Evolutionary conservation across 345 rosid genomes (phyloP).

Genomic region (Citrus reticulata): DNA sequence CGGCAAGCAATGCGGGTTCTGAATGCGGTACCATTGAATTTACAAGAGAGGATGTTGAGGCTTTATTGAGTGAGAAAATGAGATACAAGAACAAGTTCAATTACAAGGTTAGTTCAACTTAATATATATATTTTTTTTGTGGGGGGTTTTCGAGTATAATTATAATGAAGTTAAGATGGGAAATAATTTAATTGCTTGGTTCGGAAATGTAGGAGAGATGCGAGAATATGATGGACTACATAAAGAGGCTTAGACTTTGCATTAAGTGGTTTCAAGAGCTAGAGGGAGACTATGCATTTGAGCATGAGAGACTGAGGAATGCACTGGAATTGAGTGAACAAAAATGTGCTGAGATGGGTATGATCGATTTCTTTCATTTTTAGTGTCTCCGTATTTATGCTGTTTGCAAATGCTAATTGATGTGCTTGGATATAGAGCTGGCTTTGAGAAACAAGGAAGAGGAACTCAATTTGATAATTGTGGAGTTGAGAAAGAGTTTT

Average conservation of each 20-base stretch:
- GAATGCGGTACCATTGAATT: conserved; percentile 57
- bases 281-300: conserved; percentile 73
- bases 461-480: conserved; percentile 83
- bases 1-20: conserved; percentile 58
- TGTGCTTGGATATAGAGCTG: conserved; percentile 53
- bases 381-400: not conserved
- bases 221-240: conserved; percentile 91
- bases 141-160: not conserved
- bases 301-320: conserved; percentile 74
- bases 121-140: not conserved
- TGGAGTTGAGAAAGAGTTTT: conserved; percentile 77
- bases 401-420: conserved; percentile 8
- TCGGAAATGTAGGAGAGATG: conserved; percentile 74
- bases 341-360: conserved; percentile 82
- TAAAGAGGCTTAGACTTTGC: conserved; percentile 87
- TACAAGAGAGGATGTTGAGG: conserved; percentile 63
- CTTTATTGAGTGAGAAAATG: conserved; percentile 54
- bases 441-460: conserved; percentile 75
- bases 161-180: not conserved
- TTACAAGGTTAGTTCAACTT: conserved; percentile 57
- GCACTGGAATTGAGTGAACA: conserved; percentile 64
- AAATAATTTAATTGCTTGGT: conserved; percentile 15
- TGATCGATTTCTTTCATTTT: conserved; percentile 9
- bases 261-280: conserved; percentile 97
- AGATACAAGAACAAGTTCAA: conserved; percentile 70